Evolutionary conservation across 306 rosid genomes (phyloP).

Genomic region (Amphicarpaea edgeworthii): DNA sequence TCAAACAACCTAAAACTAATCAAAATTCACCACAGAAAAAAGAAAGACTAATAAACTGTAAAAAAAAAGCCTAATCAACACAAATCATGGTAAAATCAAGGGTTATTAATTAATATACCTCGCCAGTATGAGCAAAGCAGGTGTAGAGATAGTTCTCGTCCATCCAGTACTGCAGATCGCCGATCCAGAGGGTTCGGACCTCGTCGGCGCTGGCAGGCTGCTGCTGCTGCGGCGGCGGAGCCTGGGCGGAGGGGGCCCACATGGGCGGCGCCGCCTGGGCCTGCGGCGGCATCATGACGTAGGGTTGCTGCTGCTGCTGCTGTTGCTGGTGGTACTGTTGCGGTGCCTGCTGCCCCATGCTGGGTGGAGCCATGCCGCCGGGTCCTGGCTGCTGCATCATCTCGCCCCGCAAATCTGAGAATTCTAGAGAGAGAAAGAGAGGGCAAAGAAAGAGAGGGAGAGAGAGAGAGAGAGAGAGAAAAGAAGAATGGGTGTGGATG

Average conservation of each 20-base stretch:
- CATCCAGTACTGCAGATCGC: constrained; percentile 98
- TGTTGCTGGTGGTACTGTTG: constrained; percentile 68
- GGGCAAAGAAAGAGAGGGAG: constrained; percentile 7
- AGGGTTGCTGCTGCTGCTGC: constrained; percentile 55
- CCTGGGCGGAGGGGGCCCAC: constrained; percentile 68
- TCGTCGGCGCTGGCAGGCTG: constrained; percentile 74
- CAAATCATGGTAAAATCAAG: neutral
- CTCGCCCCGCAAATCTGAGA: constrained; percentile 36
- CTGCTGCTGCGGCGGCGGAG: constrained; percentile 41
- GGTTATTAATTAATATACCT: constrained; percentile 51
- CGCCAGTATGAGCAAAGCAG: constrained; percentile 80
- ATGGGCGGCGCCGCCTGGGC: constrained; percentile 56
- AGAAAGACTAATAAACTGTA: neutral
- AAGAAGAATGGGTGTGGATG: neutral
- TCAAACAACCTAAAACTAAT: neutral
- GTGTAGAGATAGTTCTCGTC: constrained; percentile 74
- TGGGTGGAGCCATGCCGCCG: constrained; percentile 72
- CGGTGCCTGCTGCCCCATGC: constrained; percentile 63
- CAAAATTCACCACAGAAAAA: neutral
- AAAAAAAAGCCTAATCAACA: neutral
- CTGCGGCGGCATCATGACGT: constrained; percentile 87
- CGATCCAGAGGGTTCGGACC: constrained; percentile 97
- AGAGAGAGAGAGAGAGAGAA: constrained; percentile 33
- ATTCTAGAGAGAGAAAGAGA: constrained; percentile 33
- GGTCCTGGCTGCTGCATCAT: constrained; percentile 94